Conservation (phyloP, 257 asterid genomes). For the Solanum ahanhuiri region DNA sequence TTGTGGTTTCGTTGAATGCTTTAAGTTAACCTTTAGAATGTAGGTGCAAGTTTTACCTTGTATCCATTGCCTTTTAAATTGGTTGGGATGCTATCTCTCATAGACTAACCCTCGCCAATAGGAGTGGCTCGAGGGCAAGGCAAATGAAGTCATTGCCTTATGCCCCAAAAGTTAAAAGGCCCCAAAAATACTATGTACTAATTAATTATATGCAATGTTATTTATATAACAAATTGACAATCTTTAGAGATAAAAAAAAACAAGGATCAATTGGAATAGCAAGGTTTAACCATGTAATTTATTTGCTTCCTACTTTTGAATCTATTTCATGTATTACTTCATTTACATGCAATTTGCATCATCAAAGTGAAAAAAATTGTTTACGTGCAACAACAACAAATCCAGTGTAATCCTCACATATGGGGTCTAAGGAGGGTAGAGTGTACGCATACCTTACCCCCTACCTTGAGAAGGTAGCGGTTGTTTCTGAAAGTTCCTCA, state of each 20-base stretch:
- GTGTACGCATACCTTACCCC: not conserved
- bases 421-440: not conserved
- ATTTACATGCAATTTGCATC: not conserved
- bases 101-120: not conserved
- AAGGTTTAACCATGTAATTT: not conserved
- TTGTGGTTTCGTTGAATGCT: not conserved
- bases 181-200: not conserved
- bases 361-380: not conserved
- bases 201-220: not conserved
- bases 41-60: not conserved
- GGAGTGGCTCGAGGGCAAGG: not conserved
- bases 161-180: not conserved
- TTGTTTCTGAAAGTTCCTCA: not conserved
- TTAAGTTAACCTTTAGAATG: not conserved
- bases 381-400: not conserved
- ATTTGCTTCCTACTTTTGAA: not conserved
- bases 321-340: not conserved
- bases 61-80: not conserved
- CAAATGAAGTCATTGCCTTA: not conserved
- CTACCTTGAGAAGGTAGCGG: not conserved
- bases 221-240: not conserved
- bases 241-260: not conserved
- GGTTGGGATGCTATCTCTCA: not conserved
- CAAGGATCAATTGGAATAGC: not conserved
- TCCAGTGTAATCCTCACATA: not conserved